Evolutionary conservation across 129 eudicot species (phyloP).

Genomic region (Flaveria brownii): DNA sequence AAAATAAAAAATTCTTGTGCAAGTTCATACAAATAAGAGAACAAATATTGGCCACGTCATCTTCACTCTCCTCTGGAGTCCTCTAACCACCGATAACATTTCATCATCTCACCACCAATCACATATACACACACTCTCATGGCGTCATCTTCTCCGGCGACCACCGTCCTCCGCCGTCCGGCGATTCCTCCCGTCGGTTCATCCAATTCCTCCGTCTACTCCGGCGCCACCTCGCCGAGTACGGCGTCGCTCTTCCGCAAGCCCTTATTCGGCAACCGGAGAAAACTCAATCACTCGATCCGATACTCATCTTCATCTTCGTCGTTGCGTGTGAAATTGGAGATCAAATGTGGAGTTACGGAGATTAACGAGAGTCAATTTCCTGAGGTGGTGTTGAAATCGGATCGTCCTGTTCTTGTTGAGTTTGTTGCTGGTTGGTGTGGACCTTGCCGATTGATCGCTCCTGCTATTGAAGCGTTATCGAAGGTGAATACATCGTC

Average conservation of each 20-base stretch:
- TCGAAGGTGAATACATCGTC: conserved; percentile 49
- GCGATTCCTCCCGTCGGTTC: conserved; percentile 10
- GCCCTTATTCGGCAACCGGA: not conserved
- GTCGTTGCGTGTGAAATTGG: conserved; percentile 17
- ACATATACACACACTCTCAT: conserved; percentile 29
- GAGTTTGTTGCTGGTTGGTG: conserved; percentile 86
- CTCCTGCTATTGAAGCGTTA: conserved; percentile 62
- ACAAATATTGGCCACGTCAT: conserved; percentile 32
- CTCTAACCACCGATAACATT: conserved; percentile 35
- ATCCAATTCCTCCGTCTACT: conserved; percentile 14
- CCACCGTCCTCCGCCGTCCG: conserved; percentile 26
- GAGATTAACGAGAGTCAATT: conserved; percentile 64
- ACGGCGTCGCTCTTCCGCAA: conserved; percentile 28
- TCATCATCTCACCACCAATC: conserved; percentile 15
- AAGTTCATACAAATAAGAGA: conserved; percentile 1
- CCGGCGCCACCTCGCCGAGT: not conserved
- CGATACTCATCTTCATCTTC: not conserved
- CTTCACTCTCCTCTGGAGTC: conserved; percentile 20
- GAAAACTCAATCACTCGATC: not conserved
- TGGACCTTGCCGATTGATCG: conserved; percentile 80
- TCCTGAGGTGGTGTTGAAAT: conserved; percentile 66
- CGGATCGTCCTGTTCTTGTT: conserved; percentile 75
- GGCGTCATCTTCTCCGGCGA: conserved; percentile 35
- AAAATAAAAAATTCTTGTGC: too few relatives aligned
- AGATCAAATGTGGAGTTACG: conserved; percentile 46